phyloP scores from a whole-genome alignment of 805 yeast genomes.

The Schwanniomyces occidentalis region DNA sequence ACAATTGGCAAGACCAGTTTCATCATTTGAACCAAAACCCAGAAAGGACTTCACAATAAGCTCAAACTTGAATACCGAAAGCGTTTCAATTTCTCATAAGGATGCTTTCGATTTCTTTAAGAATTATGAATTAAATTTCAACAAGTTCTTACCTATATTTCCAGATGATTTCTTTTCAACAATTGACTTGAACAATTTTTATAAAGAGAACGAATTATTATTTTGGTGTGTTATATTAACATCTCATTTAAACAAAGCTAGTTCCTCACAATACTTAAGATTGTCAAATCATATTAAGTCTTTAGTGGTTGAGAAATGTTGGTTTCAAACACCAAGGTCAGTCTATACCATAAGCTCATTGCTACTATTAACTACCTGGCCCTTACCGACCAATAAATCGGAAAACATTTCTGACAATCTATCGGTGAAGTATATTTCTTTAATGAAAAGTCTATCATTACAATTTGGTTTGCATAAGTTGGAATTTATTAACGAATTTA shows the following conservation, averaged over 20 bases:
- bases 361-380: conserved; percentile 46
- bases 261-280: conserved; percentile 18
- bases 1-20: neutral
- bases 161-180: conserved; percentile 23
- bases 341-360: conserved; percentile 39
- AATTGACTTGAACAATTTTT: conserved; percentile 13
- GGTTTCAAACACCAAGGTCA: conserved; percentile 47
- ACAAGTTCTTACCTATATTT: conserved; percentile 33
- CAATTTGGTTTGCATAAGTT: conserved; percentile 45
- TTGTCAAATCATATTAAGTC: conserved; percentile 34
- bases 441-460: conserved; percentile 39
- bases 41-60: conserved; percentile 5
- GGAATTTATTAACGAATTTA: conserved; percentile 42
- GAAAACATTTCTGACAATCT: conserved; percentile 29
- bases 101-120: conserved; percentile 14
- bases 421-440: conserved; percentile 36
- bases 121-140: conserved; percentile 29
- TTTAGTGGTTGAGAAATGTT: conserved; percentile 42
- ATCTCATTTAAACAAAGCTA: conserved; percentile 26
- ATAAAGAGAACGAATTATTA: conserved; percentile 32
- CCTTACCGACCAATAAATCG: conserved; percentile 31
- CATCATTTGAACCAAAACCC: neutral
- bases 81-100: conserved; percentile 12
- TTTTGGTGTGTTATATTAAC: conserved; percentile 44
- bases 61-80: conserved; percentile 3